Percentiles rank a stretch among this genome's conserved stretches.
Evolutionary conservation across 352 stramenopile species (phyloP).

Genomic region (Globisporangium cylindrosporum): DNA sequence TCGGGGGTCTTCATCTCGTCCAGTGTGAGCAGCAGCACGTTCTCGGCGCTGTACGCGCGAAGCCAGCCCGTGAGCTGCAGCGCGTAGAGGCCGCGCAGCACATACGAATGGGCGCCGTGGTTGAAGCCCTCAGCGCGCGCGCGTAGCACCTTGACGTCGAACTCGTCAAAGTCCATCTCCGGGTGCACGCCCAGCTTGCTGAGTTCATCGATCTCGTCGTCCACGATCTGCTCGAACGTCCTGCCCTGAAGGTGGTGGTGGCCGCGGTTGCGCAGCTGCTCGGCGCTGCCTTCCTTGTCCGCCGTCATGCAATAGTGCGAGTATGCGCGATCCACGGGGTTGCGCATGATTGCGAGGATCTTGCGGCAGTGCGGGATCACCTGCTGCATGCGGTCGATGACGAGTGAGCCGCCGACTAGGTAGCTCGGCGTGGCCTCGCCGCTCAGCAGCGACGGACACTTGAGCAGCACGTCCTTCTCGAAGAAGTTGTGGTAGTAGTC

Average conservation of each 20-base stretch:
- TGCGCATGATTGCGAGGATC: conserved; percentile 80
- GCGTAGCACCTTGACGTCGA: conserved; percentile 61
- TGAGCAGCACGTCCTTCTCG: conserved; percentile 73
- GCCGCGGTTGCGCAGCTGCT: conserved; percentile 79
- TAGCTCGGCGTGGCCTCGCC: conserved; percentile 93
- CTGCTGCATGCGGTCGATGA: conserved; percentile 76
- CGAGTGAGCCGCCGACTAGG: conserved; percentile 70
- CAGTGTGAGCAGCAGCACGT: conserved; percentile 91
- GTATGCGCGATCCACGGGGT: conserved; percentile 83
- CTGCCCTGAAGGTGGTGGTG: conserved; percentile 61
- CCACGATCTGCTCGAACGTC: conserved; percentile 72
- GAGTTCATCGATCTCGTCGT: conserved; percentile 69
- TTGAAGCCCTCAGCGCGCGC: conserved; percentile 33
- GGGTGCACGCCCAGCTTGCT: conserved; percentile 55
- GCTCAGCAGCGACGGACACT: conserved; percentile 89
- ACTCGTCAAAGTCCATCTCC: conserved; percentile 72
- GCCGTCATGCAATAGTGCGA: conserved; percentile 90
- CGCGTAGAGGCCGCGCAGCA: conserved; percentile 92
- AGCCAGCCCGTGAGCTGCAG: conserved; percentile 94
- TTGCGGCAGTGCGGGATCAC: conserved; percentile 80
- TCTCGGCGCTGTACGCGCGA: conserved; percentile 80
- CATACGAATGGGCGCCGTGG: conserved; percentile 81
- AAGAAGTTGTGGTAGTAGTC: conserved; percentile 86
- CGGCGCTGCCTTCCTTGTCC: conserved; percentile 63
- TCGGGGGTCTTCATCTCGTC: conserved; percentile 90